Evolutionary conservation across 176 grass and related monocot species (phyloP), one percentile per base, ranked within the genome.

Genomic region (Avena insularis): DNA sequence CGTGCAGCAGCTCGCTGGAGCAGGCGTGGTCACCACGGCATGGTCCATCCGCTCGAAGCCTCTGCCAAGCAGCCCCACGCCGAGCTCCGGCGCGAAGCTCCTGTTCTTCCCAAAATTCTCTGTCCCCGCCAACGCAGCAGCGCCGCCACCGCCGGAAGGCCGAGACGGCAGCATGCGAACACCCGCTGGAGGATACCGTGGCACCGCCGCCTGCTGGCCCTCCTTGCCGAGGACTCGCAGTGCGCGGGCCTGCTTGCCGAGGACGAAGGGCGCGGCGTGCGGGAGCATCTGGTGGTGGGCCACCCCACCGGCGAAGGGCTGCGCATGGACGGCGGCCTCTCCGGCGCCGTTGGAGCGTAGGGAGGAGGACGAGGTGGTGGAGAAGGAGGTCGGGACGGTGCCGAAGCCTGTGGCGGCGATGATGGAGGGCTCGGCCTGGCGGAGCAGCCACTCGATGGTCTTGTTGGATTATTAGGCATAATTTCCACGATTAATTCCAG

Each of bases 361-460:
- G 43, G 84, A 80, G 16, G 89, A 91, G 0, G 87, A 76, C 0
- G 94, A 90, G 8, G 92, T 86, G 20, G 94, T 94, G 86, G 94
- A 94, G 82, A 97, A 97, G 79, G 94, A 94, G 0, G 94, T 90
- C 1, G 94, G 94, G 4, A 91, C 90, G 59, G 95, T 98, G 17
- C 95, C 93, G 7, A 93, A 83, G 1, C 93, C 95, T 0, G 95
- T 25, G 25, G 25, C 25, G 25, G 25, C 25, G 25, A 25, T 25
- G 25, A 25, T 25, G 25, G 25, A 25, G 25, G 25, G 25, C 25
- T 25, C 25, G 25, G 25, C 25, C 25, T 25, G 25, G 25, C 25
- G 25, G 25, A 25, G 25, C 25, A 25, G 25, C 25, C 25, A 25
- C 25, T 25, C 25, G 25, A 25, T 25, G 25, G 25, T 25, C 25